Percentiles rank a stretch among this genome's conserved stretches.
These are phyloP conservation scores for Nyssa sinensis DNA, from an alignment of 148 eudicot genomes.

Conservation along the genomic window DNA sequence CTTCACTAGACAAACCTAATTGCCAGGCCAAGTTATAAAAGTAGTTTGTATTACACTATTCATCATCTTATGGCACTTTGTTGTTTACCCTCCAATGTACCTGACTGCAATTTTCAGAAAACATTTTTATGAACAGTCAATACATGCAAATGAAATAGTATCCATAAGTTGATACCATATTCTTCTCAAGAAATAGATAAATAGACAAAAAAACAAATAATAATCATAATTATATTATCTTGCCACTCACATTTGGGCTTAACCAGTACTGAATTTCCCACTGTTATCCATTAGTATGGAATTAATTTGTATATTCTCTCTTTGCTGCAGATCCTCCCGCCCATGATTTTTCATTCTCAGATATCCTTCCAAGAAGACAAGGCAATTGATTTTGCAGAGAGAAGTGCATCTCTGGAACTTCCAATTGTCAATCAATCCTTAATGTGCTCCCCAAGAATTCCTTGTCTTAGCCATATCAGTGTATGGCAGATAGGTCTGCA, in stretches of 20 bases:
- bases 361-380: slow-evolving; percentile 50
- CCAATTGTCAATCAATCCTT: neutral
- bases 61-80: neutral
- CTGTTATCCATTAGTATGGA: neutral
- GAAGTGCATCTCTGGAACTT: neutral
- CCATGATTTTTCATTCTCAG: slow-evolving; percentile 85
- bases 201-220: no score
- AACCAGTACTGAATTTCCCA: neutral
- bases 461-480: neutral
- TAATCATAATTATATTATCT: no score
- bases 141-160: neutral
- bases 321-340: slow-evolving; percentile 79
- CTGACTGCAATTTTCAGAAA: neutral
- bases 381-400: neutral
- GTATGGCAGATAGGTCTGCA: no score
- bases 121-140: neutral
- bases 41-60: no score
- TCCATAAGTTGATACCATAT: neutral
- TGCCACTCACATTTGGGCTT: neutral
- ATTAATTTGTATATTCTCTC: neutral
- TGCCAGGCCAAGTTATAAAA: no score
- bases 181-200: no score
- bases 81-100: no score
- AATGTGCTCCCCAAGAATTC: neutral
- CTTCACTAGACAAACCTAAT: no score